Evolutionary conservation across 257 asterid genomes (phyloP).

Genomic region (Parsonsia alboflavescens): DNA sequence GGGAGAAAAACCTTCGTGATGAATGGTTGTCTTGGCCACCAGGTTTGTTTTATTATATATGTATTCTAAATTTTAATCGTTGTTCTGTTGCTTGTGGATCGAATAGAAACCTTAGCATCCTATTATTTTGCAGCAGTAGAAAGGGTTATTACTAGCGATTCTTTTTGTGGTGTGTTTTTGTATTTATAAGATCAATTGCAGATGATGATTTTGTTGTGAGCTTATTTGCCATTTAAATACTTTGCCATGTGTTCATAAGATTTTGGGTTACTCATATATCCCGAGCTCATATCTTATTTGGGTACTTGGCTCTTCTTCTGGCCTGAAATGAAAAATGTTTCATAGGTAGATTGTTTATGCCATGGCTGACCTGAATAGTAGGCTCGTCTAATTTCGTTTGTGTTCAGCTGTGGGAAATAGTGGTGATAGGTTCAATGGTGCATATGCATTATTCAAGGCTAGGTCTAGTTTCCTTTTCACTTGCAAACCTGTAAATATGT

Average conservation of each 20-base stretch:
- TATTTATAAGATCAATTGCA: neutral
- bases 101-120: neutral
- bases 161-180: neutral
- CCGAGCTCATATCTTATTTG: neutral
- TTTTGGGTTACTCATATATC: neutral
- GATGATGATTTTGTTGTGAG: neutral
- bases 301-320: neutral
- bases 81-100: neutral
- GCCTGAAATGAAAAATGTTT: neutral
- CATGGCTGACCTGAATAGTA: neutral
- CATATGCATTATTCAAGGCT: neutral
- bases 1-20: constrained; percentile 61
- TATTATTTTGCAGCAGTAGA: neutral
- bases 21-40: constrained; percentile 90
- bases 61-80: neutral
- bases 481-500: too few relatives aligned
- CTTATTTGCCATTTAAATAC: neutral
- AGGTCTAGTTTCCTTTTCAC: too few relatives aligned
- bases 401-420: neutral
- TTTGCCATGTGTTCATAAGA: neutral
- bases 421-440: neutral
- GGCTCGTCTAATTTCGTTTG: too few relatives aligned
- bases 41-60: constrained; percentile 36
- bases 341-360: neutral
- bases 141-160: too few relatives aligned